Conservation (phyloP, 2,329 filamentous ascomycete species). For the Phialophora macrospora region DNA sequence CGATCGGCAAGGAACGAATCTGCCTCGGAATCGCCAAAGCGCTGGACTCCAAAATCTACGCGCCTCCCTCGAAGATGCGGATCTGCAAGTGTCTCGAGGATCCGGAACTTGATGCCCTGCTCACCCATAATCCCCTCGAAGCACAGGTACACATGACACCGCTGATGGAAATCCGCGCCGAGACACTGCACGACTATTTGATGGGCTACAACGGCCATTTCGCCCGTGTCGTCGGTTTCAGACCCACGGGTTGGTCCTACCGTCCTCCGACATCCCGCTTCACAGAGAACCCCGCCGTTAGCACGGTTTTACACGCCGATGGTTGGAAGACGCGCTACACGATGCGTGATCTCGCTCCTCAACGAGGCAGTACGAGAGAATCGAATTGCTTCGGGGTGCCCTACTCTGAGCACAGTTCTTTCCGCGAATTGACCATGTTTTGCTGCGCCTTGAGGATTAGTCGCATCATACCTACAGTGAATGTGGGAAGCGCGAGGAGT, state of each 20-base stretch:
- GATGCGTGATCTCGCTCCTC: conserved; percentile 73
- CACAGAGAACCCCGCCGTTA: conserved; percentile 66
- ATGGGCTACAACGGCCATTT: conserved; percentile 80
- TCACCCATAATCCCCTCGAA: conserved; percentile 79
- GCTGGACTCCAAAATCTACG: conserved; percentile 85
- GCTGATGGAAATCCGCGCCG: conserved; percentile 88
- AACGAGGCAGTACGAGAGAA: conserved; percentile 80
- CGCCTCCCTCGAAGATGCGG: conserved; percentile 77
- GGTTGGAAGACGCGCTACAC: conserved; percentile 78
- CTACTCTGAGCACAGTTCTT: conserved; percentile 94
- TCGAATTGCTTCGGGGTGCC: conserved; percentile 91
- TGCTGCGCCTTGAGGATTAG: conserved; percentile 85
- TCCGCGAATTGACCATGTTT: conserved; percentile 92
- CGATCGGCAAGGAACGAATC: conserved; percentile 95
- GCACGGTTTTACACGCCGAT: conserved; percentile 67
- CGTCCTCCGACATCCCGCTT: conserved; percentile 69
- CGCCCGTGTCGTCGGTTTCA: conserved; percentile 83
- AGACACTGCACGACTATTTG: conserved; percentile 88
- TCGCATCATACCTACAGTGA: conserved; percentile 91
- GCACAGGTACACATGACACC: conserved; percentile 98
- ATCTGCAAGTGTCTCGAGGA: conserved; percentile 87
- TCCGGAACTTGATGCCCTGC: conserved; percentile 73
- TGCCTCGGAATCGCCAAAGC: conserved; percentile 90
- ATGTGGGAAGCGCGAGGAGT: conserved; percentile 69
- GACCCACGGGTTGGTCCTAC: conserved; percentile 94